Evolutionary conservation across 2,329 filamentous ascomycete genomes (phyloP), one percentile per base, ranked within the genome.

Genomic region (Graphiopsis chlorocephala): DNA sequence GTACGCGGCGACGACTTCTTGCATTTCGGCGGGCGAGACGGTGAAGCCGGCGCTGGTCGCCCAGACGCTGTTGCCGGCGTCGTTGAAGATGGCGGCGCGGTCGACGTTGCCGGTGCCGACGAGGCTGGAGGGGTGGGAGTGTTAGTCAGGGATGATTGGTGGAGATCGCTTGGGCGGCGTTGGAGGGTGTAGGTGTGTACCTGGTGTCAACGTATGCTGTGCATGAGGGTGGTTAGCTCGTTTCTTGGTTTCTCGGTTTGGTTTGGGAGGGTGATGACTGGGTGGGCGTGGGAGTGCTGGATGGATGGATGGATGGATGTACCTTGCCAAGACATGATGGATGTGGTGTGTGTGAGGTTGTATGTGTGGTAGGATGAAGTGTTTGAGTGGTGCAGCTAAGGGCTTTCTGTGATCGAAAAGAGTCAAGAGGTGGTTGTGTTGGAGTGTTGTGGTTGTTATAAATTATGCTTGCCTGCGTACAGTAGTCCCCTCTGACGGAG

Each of bases 31-130:
- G 4, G 83, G 82, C 23, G 80, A 78, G 89, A 97, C 92, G 76
- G 84, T 81, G 82, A 97, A 96, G 71, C 84, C 86, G 62, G 85
- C 25, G 29, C 88, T 88, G 48, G 83, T 77, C 67, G 92, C 92
- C 92, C 92, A 96, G 72, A 87, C 84, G 77, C 89, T 92, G 80
- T 91, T 90, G 73, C 92, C 91, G 72, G 90, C 90, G 69, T 81
- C 82, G 79, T 90, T 93, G 83, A 95, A 88, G 78, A 97, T 93
- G 76, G 91, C 90, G 73, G 86, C 93, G 82, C 92, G 89, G 82
- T 95, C 90, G 75, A 96, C 80, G 77, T 93, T 89, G 75, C 88
- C 88, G 73, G 85, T 88, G 81, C 85, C 89, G 75, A 96, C 86
- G 74, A 97, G 87, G 86, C 92, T 96, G 76, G 33, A 64, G 45